Conservation (phyloP, 2,329 filamentous ascomycete genomes). For the Paracamarosporium sp. region DNA sequence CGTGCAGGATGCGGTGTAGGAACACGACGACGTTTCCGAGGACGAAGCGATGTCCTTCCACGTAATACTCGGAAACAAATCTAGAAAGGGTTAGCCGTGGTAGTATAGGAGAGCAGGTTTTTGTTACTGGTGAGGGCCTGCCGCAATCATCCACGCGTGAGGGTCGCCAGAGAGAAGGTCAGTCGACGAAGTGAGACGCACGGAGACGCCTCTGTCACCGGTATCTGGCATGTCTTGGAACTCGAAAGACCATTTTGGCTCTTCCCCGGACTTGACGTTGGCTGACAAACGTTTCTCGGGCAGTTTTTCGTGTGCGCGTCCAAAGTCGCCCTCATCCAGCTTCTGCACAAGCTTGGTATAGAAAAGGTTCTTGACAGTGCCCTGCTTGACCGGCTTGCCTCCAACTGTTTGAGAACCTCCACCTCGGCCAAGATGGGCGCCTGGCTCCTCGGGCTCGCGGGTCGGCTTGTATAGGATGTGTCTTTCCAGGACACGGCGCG, state of each 20-base stretch:
- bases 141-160: slow-evolving; percentile 57
- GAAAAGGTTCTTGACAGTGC: slow-evolving; percentile 57
- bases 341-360: slow-evolving; percentile 59
- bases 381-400: slow-evolving; percentile 37
- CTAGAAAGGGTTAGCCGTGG: slow-evolving; percentile 45
- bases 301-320: slow-evolving; percentile 16
- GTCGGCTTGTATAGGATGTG: slow-evolving; percentile 65
- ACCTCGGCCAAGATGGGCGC: slow-evolving; percentile 40
- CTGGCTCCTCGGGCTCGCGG: slow-evolving; percentile 52
- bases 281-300: slow-evolving; percentile 23
- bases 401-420: slow-evolving; percentile 47
- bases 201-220: slow-evolving; percentile 60
- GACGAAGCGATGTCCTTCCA: slow-evolving; percentile 65
- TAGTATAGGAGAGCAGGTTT: slow-evolving; percentile 11
- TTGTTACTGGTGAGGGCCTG: slow-evolving; percentile 59
- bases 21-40: slow-evolving; percentile 64
- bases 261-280: slow-evolving; percentile 27
- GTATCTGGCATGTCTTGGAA: slow-evolving; percentile 55
- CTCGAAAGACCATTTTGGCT: slow-evolving; percentile 45
- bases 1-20: slow-evolving; percentile 61
- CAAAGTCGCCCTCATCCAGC: slow-evolving; percentile 47
- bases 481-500: slow-evolving; percentile 60
- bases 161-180: slow-evolving; percentile 58
- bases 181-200: slow-evolving; percentile 59
- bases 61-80: slow-evolving; percentile 63